These are phyloP conservation scores for Paramecium sexaurelia DNA, from an alignment of 73 alveolate genomes.

Conservation along the genomic window DNA sequence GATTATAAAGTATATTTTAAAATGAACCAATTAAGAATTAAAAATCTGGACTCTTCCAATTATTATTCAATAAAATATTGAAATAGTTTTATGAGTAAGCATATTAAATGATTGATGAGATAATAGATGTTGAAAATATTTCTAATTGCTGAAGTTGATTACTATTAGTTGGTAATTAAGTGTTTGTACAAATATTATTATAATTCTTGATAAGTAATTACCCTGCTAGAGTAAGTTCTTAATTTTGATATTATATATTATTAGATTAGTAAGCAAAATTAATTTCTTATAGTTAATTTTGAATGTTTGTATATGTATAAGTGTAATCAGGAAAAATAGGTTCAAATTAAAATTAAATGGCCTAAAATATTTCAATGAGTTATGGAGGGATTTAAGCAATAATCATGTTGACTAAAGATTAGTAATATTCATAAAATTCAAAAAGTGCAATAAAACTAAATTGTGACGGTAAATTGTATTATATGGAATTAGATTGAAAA, in stretches of 20 bases:
- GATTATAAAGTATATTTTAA: not conserved
- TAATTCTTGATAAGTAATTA: not conserved
- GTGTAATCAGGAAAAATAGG: not conserved
- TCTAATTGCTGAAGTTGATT: not conserved
- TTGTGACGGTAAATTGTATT: not conserved
- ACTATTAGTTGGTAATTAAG: not conserved
- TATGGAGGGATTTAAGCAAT: not conserved
- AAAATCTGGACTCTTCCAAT: constrained; percentile 18
- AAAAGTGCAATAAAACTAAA: not conserved
- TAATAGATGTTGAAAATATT: not conserved
- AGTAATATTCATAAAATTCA: not conserved
- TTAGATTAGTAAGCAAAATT: not conserved
- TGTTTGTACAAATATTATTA: not conserved
- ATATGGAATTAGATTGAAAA: not conserved
- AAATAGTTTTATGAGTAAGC: not conserved
- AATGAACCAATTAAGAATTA: not conserved
- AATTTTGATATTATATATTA: not conserved
- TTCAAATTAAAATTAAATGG: not conserved
- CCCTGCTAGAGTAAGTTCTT: not conserved
- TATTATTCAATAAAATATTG: not conserved
- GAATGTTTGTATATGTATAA: not conserved
- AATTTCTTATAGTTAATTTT: not conserved
- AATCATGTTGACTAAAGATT: not conserved
- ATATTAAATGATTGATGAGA: constrained; percentile 6
- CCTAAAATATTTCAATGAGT: not conserved